phyloP scores from a whole-genome alignment of 83 land plant genomes.

The Larix sibirica region DNA sequence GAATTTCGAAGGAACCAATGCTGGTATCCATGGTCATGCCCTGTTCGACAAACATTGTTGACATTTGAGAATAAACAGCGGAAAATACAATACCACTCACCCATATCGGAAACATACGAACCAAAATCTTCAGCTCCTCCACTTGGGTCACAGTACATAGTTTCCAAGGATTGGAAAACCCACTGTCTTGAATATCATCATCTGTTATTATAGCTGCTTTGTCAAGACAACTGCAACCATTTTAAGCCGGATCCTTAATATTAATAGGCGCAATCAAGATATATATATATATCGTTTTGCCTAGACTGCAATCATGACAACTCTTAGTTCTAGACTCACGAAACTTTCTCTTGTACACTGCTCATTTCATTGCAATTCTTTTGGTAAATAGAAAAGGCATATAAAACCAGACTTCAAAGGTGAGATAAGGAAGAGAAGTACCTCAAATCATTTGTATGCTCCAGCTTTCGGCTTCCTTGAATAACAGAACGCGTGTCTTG shows the following conservation, averaged over 20 bases:
- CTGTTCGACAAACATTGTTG: conserved; percentile 45
- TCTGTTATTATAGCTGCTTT: conserved; percentile 45
- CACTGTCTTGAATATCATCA: conserved; percentile 11
- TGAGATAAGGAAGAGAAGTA: background rate
- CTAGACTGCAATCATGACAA: no score
- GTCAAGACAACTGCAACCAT: conserved; percentile 46
- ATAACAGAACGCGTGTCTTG: background rate
- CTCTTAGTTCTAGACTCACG: no score
- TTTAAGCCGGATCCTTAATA: background rate
- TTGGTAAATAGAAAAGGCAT: no score
- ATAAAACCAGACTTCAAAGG: background rate
- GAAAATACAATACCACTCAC: conserved; percentile 31
- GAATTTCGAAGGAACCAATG: conserved; percentile 32
- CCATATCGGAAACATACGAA: conserved; percentile 48
- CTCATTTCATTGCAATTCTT: no score
- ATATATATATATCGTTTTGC: no score
- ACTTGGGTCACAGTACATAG: conserved; percentile 49
- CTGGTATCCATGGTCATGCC: conserved; percentile 37
- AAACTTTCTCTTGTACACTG: no score
- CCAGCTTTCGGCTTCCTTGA: background rate
- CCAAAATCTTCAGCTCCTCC: conserved; percentile 43
- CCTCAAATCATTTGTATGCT: background rate
- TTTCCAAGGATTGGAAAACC: conserved; percentile 30
- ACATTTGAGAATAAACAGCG: conserved; percentile 33
- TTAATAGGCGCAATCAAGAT: no score